These are phyloP conservation scores for Epichloe uncinata DNA, from an alignment of 2,329 filamentous ascomycete species.

Conservation along the genomic window DNA sequence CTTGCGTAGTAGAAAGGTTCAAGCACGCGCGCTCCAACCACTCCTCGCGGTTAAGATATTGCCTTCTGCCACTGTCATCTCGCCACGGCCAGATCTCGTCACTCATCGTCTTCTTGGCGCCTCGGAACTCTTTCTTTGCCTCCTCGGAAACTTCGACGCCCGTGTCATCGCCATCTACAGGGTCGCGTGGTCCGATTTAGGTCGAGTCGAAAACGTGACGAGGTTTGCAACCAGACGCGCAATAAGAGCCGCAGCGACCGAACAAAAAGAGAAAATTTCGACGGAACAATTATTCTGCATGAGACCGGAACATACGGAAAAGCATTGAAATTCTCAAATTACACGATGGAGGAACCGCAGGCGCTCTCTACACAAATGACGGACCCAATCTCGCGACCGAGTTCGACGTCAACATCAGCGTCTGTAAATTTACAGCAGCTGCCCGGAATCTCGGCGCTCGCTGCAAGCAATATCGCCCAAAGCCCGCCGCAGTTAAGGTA, in stretches of 20 bases:
- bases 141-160: no score
- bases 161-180: neutral
- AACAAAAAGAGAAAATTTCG: no score
- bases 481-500: slow-evolving; percentile 35
- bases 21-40: neutral
- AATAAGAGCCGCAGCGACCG: neutral
- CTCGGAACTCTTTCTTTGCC: no score
- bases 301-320: neutral
- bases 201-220: neutral
- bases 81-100: neutral
- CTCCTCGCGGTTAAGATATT: neutral
- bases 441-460: slow-evolving; percentile 32
- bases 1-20: no score
- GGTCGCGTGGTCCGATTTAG: neutral
- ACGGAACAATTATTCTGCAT: neutral
- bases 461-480: slow-evolving; percentile 25
- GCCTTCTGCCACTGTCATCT: neutral
- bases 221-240: neutral
- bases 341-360: slow-evolving; percentile 34
- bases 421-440: slow-evolving; percentile 30
- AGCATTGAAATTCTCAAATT: neutral
- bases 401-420: slow-evolving; percentile 33
- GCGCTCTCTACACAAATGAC: slow-evolving; percentile 24
- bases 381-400: slow-evolving; percentile 37
- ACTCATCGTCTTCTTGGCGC: neutral